These are phyloP conservation scores for Lachnellula arida DNA, from an alignment of 2,329 filamentous ascomycete species.

Conservation along the genomic window DNA sequence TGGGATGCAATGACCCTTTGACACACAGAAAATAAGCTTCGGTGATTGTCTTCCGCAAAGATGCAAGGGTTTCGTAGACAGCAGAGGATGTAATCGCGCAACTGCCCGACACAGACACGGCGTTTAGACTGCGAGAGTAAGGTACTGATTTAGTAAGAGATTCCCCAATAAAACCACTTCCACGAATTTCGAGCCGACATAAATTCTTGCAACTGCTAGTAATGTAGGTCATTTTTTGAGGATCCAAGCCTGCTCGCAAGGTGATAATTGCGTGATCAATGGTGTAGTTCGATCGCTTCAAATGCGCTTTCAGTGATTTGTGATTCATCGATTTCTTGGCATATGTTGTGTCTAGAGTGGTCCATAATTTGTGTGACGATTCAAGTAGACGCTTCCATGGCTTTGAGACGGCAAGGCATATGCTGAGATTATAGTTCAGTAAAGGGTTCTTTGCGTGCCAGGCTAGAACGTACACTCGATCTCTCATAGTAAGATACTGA, in stretches of 20 bases:
- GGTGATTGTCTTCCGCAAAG: conserved; percentile 17
- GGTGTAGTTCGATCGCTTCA: conserved; percentile 28
- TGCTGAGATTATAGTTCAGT: conserved; percentile 17
- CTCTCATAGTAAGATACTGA: conserved; percentile 26
- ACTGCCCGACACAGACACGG: conserved; percentile 12
- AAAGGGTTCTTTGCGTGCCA: neutral
- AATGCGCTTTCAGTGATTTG: conserved; percentile 23
- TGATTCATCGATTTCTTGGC: conserved; percentile 14
- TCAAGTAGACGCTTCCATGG: conserved; percentile 30
- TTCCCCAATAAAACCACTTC: conserved; percentile 22
- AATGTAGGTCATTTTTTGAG: conserved; percentile 21
- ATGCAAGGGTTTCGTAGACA: conserved; percentile 12
- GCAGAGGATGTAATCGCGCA: conserved; percentile 16
- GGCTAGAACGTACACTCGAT: conserved; percentile 24
- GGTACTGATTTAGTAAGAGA: conserved; percentile 21
- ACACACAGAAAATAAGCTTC: conserved; percentile 17
- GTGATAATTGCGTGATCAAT: conserved; percentile 24
- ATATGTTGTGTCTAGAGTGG: conserved; percentile 25
- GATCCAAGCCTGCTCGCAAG: conserved; percentile 18
- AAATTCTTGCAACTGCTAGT: conserved; percentile 26
- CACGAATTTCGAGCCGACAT: conserved; percentile 21
- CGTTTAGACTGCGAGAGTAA: conserved; percentile 18
- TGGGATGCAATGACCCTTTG: neutral
- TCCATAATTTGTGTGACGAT: conserved; percentile 29
- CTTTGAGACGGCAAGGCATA: conserved; percentile 29